Conservation (phyloP, 257 asterid genomes). For the Solanum sejunctum region DNA sequence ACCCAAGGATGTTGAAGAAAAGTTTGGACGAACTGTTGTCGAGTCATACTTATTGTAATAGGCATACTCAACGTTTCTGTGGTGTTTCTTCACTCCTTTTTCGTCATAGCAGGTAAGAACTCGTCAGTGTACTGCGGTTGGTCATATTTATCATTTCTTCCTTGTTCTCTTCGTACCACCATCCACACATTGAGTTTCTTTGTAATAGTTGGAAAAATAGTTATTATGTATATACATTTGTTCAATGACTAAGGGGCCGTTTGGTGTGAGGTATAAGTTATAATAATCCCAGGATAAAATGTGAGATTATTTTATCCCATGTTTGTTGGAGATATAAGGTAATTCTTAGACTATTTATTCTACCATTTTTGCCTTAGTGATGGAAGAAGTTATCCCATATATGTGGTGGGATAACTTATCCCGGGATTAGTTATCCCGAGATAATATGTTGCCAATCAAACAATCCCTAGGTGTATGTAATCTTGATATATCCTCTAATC, state of each 20-base stretch:
- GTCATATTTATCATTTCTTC: neutral
- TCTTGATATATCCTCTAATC: neutral
- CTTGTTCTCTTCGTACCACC: neutral
- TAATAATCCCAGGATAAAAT: too few relatives aligned
- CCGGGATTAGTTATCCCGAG: too few relatives aligned
- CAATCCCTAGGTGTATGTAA: neutral
- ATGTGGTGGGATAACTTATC: too few relatives aligned
- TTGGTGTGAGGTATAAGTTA: too few relatives aligned
- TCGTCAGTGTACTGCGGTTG: neutral
- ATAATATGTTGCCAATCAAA: too few relatives aligned
- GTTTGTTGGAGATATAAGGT: too few relatives aligned
- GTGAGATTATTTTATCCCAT: too few relatives aligned
- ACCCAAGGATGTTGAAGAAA: conserved; percentile 79
- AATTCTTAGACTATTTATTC: too few relatives aligned
- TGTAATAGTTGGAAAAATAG: neutral
- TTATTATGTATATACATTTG: neutral
- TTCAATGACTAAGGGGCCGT: neutral
- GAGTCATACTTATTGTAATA: conserved; percentile 60
- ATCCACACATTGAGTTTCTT: neutral
- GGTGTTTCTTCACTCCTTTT: neutral
- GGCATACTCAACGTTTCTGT: neutral
- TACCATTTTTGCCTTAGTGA: too few relatives aligned
- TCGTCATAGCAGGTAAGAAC: neutral
- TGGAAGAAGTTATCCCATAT: too few relatives aligned
- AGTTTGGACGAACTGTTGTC: conserved; percentile 85